Evolutionary conservation across 192 early-diverging fungal species (phyloP).

Genomic region (Pilaira anomala): DNA sequence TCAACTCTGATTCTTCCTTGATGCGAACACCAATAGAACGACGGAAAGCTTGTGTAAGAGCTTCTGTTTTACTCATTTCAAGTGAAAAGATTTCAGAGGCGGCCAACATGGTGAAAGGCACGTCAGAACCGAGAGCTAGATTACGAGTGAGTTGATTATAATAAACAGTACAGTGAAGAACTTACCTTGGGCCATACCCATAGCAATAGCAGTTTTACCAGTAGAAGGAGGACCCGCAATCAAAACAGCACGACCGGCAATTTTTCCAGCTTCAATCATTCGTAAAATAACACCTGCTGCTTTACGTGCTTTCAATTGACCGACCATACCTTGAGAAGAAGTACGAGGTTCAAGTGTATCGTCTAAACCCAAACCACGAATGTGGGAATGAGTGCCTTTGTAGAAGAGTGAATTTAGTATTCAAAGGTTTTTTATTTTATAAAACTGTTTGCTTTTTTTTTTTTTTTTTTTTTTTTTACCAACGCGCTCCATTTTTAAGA

Average conservation of each 20-base stretch:
- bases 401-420: neutral
- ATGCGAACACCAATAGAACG: slow-evolving; percentile 96
- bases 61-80: slow-evolving; percentile 98
- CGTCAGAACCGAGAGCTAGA: slow-evolving; percentile 85
- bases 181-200: slow-evolving; percentile 66
- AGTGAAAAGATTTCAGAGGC: slow-evolving; percentile 98
- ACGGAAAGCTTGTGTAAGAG: slow-evolving; percentile 95
- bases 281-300: slow-evolving; percentile 95
- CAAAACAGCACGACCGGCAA: slow-evolving; percentile 93
- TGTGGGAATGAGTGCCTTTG: slow-evolving; percentile 95
- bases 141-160: neutral
- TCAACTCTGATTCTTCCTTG: slow-evolving; percentile 97
- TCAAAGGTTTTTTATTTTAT: too few species aligned
- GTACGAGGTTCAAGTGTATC: slow-evolving; percentile 86
- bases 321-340: slow-evolving; percentile 96
- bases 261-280: slow-evolving; percentile 97
- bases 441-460: too few species aligned
- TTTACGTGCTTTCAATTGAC: slow-evolving; percentile 89
- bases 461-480: slow-evolving; percentile 56
- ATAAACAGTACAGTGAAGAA: too few species aligned
- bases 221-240: slow-evolving; percentile 99
- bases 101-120: slow-evolving; percentile 97
- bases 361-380: slow-evolving; percentile 93
- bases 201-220: slow-evolving; percentile 99
- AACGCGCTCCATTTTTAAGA: slow-evolving; percentile 83